phyloP scores from a whole-genome alignment of 768 basidiomycete species.

The Trametes meyenii region DNA sequence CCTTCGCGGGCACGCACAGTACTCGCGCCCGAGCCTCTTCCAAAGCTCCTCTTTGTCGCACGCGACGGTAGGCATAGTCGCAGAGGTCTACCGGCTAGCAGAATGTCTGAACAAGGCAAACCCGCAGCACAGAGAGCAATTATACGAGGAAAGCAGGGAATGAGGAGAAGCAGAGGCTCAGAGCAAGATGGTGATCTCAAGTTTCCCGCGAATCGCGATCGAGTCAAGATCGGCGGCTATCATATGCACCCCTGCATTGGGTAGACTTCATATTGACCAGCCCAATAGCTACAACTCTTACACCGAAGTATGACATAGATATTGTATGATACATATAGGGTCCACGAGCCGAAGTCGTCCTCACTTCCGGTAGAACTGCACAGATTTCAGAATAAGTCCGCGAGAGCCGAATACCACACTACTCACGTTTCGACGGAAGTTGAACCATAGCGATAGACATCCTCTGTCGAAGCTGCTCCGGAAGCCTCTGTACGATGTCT shows the following conservation, averaged over 20 bases:
- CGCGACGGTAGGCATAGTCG: conserved; percentile 86
- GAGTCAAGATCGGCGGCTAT: conserved; percentile 18
- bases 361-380: conserved; percentile 81
- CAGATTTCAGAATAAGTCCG: conserved; percentile 15
- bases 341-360: background rate
- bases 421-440: conserved; percentile 90
- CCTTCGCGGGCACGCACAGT: conserved; percentile 46
- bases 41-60: conserved; percentile 97
- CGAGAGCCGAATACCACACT: conserved; percentile 7
- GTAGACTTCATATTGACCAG: background rate
- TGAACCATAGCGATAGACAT: conserved; percentile 94
- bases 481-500: conserved; percentile 69
- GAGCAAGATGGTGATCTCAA: conserved; percentile 4
- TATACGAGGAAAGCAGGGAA: background rate
- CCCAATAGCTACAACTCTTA: background rate
- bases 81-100: background rate
- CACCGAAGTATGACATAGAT: background rate
- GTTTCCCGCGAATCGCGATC: conserved; percentile 19
- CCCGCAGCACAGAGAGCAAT: background rate
- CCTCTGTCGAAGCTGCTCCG: conserved; percentile 96
- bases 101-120: background rate
- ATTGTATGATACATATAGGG: background rate
- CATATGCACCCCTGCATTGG: background rate
- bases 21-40: conserved; percentile 79
- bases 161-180: background rate